Percentiles rank a stretch among this genome's conserved stretches.
phyloP scores from a whole-genome alignment of 1,284 basidiomycete genomes.

The Microbotryum scabiosae region DNA sequence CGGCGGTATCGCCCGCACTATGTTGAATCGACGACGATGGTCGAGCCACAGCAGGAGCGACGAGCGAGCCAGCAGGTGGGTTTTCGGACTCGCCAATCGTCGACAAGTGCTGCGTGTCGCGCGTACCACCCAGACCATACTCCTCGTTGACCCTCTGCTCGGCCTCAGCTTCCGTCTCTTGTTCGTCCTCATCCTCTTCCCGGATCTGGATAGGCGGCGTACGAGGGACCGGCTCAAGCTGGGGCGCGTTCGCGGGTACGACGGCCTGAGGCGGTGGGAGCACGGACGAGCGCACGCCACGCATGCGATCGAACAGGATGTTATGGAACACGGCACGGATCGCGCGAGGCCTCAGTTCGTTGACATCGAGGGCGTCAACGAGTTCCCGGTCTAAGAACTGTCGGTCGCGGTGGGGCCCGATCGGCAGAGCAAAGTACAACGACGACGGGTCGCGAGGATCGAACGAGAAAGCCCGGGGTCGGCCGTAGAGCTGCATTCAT shows the following conservation, averaged over 20 bases:
- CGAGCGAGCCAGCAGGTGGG: too few species aligned
- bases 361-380: constrained; percentile 27
- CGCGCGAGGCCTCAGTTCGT: constrained; percentile 23
- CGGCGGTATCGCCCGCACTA: too few species aligned
- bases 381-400: constrained; percentile 81
- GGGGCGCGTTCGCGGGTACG: neutral
- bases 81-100: too few species aligned
- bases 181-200: neutral
- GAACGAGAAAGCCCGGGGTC: constrained; percentile 74
- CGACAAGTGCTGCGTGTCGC: too few species aligned
- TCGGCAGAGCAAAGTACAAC: constrained; percentile 37
- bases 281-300: constrained; percentile 33
- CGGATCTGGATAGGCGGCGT: neutral
- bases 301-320: constrained; percentile 61
- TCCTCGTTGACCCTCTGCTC: neutral
- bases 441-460: constrained; percentile 64
- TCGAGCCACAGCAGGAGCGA: too few species aligned
- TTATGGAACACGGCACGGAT: constrained; percentile 34
- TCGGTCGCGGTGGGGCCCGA: constrained; percentile 45
- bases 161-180: neutral
- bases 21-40: too few species aligned
- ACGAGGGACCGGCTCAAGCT: neutral
- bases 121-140: too few species aligned
- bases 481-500: constrained; percentile 68
- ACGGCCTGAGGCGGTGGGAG: neutral